These are phyloP conservation scores for Blastobotrys ciferrii DNA, from an alignment of 1,139 yeast genomes.

Conservation along the genomic window DNA sequence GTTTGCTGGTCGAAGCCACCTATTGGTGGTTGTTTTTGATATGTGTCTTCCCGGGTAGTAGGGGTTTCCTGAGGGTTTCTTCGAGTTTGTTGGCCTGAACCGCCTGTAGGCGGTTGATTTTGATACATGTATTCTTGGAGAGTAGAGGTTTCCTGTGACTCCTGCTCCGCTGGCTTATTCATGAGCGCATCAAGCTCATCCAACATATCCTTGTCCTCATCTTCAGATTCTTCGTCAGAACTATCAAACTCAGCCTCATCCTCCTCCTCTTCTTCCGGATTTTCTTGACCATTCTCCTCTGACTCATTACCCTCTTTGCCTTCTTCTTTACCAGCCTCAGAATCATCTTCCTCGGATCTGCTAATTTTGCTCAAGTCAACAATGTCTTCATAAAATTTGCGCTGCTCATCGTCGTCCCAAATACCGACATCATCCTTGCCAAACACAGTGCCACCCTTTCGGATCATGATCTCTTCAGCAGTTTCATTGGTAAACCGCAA, in stretches of 20 bases:
- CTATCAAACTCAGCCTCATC: conserved; percentile 18
- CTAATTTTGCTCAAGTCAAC: conserved; percentile 34
- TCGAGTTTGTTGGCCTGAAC: too few species aligned
- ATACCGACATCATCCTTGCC: conserved; percentile 39
- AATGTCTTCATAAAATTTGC: conserved; percentile 55
- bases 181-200: conserved; percentile 21
- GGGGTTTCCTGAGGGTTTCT: too few species aligned
- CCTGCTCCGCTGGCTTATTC: conserved; percentile 26
- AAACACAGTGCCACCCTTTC: conserved; percentile 24
- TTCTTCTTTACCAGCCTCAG: conserved; percentile 16
- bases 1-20: too few species aligned
- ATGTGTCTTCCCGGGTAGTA: too few species aligned
- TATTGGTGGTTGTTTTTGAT: too few species aligned
- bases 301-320: conserved; percentile 12
- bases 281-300: conserved; percentile 3
- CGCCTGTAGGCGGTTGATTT: too few species aligned
- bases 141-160: too few species aligned
- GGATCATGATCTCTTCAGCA: conserved; percentile 28
- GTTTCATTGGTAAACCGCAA: conserved; percentile 29
- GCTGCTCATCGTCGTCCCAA: conserved; percentile 69
- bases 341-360: conserved; percentile 19
- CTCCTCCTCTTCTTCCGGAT: conserved; percentile 9
- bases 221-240: conserved; percentile 14
- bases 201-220: conserved; percentile 13
- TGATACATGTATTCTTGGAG: background rate